These are phyloP conservation scores for Amoebophrya sp. DNA, from an alignment of 169 alveolate species.

Conservation along the genomic window DNA sequence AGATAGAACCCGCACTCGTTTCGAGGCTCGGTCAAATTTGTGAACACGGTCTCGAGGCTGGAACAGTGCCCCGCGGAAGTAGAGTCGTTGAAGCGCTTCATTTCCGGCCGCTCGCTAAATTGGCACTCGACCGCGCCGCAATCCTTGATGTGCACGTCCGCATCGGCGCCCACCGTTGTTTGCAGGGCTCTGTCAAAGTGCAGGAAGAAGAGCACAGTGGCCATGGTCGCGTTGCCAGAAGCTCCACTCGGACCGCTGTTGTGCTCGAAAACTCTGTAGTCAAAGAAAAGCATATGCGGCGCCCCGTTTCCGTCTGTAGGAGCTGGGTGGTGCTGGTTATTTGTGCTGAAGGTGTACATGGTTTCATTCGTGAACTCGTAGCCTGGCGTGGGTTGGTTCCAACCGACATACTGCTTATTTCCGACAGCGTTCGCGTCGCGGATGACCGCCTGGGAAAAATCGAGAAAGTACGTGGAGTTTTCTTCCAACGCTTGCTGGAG, in stretches of 20 bases:
- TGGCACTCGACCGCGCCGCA: conserved; percentile 11
- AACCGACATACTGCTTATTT: no score
- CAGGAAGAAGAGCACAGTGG: not conserved
- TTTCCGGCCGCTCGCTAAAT: not conserved
- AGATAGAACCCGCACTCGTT: no score
- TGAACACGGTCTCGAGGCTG: not conserved
- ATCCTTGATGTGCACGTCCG: not conserved
- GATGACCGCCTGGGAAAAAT: not conserved
- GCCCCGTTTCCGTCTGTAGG: not conserved
- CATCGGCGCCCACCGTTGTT: not conserved
- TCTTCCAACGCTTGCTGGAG: not conserved
- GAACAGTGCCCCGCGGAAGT: no score
- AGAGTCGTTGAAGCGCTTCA: no score
- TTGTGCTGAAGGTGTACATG: not conserved
- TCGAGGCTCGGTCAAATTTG: not conserved
- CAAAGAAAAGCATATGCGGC: not conserved
- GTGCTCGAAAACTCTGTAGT: not conserved
- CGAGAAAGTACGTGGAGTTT: not conserved
- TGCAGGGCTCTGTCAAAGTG: not conserved
- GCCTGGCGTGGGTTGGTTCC: no score
- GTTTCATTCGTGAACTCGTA: not conserved
- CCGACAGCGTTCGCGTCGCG: not conserved
- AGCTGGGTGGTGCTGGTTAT: not conserved
- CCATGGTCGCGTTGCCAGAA: no score
- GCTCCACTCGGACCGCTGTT: not conserved